Conservation (phyloP, 768 basidiomycete species). For the Phlegmacium glaucopus region DNA sequence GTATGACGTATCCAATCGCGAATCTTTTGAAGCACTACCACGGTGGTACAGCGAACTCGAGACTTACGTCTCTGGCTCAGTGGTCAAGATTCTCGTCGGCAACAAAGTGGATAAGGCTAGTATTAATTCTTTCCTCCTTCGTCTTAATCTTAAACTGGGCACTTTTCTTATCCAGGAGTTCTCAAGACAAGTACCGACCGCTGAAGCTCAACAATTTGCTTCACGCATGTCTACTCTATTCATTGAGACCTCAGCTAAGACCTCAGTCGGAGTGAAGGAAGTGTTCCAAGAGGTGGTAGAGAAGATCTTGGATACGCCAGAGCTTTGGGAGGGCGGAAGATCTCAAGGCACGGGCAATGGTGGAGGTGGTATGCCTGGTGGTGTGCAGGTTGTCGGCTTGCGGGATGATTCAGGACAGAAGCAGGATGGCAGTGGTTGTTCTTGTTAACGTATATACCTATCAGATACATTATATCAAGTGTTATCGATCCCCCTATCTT, state of each 20-base stretch:
- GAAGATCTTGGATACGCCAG: constrained; percentile 79
- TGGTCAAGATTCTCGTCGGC: constrained; percentile 93
- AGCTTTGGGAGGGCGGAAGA: constrained; percentile 59
- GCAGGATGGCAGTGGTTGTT: constrained; percentile 11
- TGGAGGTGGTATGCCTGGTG: constrained; percentile 46
- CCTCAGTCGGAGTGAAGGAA: constrained; percentile 75
- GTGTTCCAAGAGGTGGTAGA: constrained; percentile 72
- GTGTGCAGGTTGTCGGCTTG: constrained; percentile 43
- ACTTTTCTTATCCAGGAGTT: constrained; percentile 63
- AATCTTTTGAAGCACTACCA: constrained; percentile 92
- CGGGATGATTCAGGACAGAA: constrained; percentile 19
- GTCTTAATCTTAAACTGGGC: too few species aligned
- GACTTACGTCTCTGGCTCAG: constrained; percentile 81
- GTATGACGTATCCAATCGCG: constrained; percentile 91
- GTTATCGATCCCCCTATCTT: too few species aligned
- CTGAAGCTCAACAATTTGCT: constrained; percentile 81
- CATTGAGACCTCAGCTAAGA: constrained; percentile 93
- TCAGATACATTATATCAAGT: too few species aligned
- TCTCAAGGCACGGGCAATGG: constrained; percentile 36
- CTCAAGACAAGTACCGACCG: constrained; percentile 79
- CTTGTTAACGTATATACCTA: constrained; percentile 12
- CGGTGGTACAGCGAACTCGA: constrained; percentile 93
- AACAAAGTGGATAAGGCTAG: constrained; percentile 85
- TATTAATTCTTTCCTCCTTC: too few species aligned
- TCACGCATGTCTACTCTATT: constrained; percentile 80